A percentile compares a stretch with the other conserved stretches of the same genome.
phyloP scores from a whole-genome alignment of 192 early-diverging fungal genomes.

The Glomus cerebriforme region DNA sequence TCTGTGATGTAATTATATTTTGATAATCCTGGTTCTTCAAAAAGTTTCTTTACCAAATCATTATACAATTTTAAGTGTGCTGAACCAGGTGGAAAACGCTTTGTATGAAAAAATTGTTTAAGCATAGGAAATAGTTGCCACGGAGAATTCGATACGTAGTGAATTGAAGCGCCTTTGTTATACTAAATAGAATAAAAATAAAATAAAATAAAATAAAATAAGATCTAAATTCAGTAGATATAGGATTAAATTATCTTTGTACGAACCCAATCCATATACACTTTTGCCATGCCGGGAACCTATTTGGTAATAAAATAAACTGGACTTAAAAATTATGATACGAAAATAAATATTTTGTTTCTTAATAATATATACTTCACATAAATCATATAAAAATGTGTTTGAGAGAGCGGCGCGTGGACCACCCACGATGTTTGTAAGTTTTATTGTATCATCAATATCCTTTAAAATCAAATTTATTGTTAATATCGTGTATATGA shows the following conservation, averaged over 20 bases:
- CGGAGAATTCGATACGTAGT: slow-evolving; percentile 87
- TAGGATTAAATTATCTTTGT: background rate
- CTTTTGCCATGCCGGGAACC: slow-evolving; percentile 71
- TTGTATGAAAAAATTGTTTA: slow-evolving; percentile 57
- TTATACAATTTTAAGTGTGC: slow-evolving; percentile 69
- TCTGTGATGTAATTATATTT: slow-evolving; percentile 57
- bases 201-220: slow-evolving; percentile 12
- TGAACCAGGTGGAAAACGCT: slow-evolving; percentile 76
- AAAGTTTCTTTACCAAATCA: slow-evolving; percentile 58
- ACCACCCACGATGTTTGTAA: slow-evolving; percentile 73
- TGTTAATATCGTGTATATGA: background rate
- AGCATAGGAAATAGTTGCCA: slow-evolving; percentile 80
- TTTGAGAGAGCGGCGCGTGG: slow-evolving; percentile 61
- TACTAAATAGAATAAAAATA: slow-evolving; percentile 46
- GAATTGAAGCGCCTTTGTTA: slow-evolving; percentile 63
- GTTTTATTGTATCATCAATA: slow-evolving; percentile 94
- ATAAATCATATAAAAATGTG: slow-evolving; percentile 47
- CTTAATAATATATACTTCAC: background rate
- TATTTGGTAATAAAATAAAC: background rate
- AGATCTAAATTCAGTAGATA: background rate
- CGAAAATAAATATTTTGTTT: background rate
- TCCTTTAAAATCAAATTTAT: slow-evolving; percentile 38
- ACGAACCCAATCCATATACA: slow-evolving; percentile 60
- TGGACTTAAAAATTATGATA: background rate
- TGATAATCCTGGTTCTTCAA: slow-evolving; percentile 50